Evolutionary conservation across 2,329 filamentous ascomycete genomes (phyloP).

Genomic region (Cryphonectria radicalis): DNA sequence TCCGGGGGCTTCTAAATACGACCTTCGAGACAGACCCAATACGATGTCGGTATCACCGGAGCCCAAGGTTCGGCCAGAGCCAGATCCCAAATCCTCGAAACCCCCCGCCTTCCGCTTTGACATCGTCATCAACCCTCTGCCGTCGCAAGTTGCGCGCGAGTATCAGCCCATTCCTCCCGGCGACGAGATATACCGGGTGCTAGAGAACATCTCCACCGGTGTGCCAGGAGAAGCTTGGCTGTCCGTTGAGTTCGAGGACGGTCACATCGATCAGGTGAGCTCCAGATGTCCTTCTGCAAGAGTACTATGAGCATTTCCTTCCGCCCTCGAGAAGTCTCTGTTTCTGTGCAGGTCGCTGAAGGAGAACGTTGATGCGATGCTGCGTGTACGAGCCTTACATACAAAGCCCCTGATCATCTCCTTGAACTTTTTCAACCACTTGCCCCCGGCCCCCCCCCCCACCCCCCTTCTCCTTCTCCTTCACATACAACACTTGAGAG

Average conservation of each 20-base stretch:
- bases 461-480: too few relatives aligned
- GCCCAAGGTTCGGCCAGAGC: slow-evolving; percentile 27
- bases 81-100: slow-evolving; percentile 24
- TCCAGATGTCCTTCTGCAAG: not conserved
- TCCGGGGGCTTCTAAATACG: not conserved
- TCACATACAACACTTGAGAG: not conserved
- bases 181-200: slow-evolving; percentile 44
- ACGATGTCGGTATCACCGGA: not conserved
- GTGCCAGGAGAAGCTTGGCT: slow-evolving; percentile 38
- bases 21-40: not conserved
- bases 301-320: not conserved
- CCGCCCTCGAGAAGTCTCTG: not conserved
- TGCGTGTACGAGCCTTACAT: not conserved
- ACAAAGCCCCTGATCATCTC: not conserved
- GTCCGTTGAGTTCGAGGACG: slow-evolving; percentile 51
- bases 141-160: slow-evolving; percentile 35
- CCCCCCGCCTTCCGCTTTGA: slow-evolving; percentile 32
- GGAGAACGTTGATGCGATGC: not conserved
- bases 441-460: not conserved
- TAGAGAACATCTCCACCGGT: slow-evolving; percentile 36
- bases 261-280: slow-evolving; percentile 51
- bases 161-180: slow-evolving; percentile 36
- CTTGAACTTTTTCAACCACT: not conserved
- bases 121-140: slow-evolving; percentile 36
- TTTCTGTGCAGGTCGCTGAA: not conserved